phyloP scores from a whole-genome alignment of 192 early-diverging fungal species.

The Allomyces macrogynus region DNA sequence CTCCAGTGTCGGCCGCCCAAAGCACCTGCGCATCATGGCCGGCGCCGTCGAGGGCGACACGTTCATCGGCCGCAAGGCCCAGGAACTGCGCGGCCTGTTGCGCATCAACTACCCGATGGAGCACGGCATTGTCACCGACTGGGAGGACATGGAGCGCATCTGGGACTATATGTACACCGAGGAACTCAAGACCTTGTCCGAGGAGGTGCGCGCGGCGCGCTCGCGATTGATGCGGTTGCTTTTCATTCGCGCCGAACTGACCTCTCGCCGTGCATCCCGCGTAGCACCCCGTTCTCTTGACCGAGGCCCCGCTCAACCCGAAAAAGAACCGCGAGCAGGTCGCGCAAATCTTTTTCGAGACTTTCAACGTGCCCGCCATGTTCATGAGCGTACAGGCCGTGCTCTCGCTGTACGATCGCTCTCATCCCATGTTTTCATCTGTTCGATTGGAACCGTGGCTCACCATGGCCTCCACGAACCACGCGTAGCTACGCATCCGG shows the following conservation, averaged over 20 bases:
- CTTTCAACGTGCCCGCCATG: slow-evolving; percentile 94
- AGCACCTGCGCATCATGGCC: slow-evolving; percentile 90
- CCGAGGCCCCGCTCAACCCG: slow-evolving; percentile 92
- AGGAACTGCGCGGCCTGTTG: slow-evolving; percentile 86
- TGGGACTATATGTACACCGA: slow-evolving; percentile 95
- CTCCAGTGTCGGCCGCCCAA: slow-evolving; percentile 74
- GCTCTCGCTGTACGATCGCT: slow-evolving; percentile 60
- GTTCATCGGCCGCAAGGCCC: slow-evolving; percentile 89
- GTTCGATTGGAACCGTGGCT: neutral
- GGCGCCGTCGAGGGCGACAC: slow-evolving; percentile 90
- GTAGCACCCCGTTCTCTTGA: slow-evolving; percentile 90
- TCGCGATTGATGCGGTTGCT: neutral
- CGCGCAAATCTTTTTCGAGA: slow-evolving; percentile 96
- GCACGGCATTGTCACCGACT: slow-evolving; percentile 91
- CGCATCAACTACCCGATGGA: slow-evolving; percentile 89
- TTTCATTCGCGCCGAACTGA: slow-evolving; percentile 1
- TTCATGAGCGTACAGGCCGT: slow-evolving; percentile 96
- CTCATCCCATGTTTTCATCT: neutral
- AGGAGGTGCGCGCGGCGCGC: slow-evolving; percentile 52
- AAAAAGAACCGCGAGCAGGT: slow-evolving; percentile 76
- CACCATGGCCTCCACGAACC: too few relatives aligned
- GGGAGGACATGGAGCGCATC: slow-evolving; percentile 97
- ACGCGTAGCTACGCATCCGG: slow-evolving; percentile 71
- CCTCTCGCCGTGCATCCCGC: slow-evolving; percentile 4
- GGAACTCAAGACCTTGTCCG: slow-evolving; percentile 82